Conservation (phyloP, 2,329 filamentous ascomycete genomes). For the Colletotrichum sp. region DNA sequence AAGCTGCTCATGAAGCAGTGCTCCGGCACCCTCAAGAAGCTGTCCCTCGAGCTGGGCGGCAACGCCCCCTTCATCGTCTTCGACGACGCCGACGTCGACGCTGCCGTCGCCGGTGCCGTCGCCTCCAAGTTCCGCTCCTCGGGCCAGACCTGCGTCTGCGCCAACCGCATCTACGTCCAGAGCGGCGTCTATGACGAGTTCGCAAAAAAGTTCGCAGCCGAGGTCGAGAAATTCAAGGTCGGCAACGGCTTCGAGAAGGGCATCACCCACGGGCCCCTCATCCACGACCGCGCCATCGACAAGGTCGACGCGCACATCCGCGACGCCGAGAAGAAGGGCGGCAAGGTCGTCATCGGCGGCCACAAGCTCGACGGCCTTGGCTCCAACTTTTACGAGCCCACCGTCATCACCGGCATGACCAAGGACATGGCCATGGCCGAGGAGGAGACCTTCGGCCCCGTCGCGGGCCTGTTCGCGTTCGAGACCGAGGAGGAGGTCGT, state of each 20-base stretch:
- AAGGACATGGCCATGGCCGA: slow-evolving; percentile 81
- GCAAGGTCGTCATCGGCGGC: slow-evolving; percentile 76
- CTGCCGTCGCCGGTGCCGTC: slow-evolving; percentile 82
- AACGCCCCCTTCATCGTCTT: slow-evolving; percentile 98
- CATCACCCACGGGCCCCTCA: slow-evolving; percentile 81
- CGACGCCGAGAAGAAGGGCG: slow-evolving; percentile 81
- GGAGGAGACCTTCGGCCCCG: slow-evolving; percentile 96
- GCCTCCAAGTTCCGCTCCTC: slow-evolving; percentile 91
- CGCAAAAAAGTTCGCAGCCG: slow-evolving; percentile 69
- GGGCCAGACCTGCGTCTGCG: slow-evolving; percentile 94
- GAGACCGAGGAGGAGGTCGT: slow-evolving; percentile 89
- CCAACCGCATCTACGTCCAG: slow-evolving; percentile 84
- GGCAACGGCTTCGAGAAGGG: slow-evolving; percentile 75
- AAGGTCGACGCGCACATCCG: slow-evolving; percentile 84
- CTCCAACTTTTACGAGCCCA: slow-evolving; percentile 87
- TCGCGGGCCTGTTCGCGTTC: slow-evolving; percentile 89
- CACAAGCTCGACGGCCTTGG: slow-evolving; percentile 68
- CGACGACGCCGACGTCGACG: slow-evolving; percentile 89
- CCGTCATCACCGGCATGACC: slow-evolving; percentile 87
- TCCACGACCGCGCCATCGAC: slow-evolving; percentile 80
- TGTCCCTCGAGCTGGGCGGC: slow-evolving; percentile 89
- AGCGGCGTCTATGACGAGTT: slow-evolving; percentile 80
- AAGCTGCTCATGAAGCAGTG: slow-evolving; percentile 89
- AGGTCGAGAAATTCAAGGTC: slow-evolving; percentile 77
- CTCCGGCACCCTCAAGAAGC: slow-evolving; percentile 79